Conservation (phyloP, 345 rosid species). For the Syzygium jambos region DNA sequence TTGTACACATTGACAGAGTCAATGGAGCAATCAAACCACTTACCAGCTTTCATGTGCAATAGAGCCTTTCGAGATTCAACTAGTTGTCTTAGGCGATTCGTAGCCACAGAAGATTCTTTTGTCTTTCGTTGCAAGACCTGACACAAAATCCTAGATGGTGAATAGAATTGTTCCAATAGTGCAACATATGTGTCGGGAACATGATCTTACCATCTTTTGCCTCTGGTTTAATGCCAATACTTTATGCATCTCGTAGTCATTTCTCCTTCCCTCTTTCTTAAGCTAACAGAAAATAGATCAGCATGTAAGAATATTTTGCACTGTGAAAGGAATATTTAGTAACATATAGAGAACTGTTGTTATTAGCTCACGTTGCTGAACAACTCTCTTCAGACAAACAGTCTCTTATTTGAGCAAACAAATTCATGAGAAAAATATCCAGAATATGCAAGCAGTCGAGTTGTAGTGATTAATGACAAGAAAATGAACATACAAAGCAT, state of each 20-base stretch:
- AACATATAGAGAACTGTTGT: neutral
- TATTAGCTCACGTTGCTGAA: neutral
- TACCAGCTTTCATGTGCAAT: constrained; percentile 30
- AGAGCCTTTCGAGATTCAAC: constrained; percentile 38
- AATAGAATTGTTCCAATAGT: neutral
- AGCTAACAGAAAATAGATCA: constrained; percentile 32
- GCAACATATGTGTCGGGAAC: neutral
- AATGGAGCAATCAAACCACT: neutral
- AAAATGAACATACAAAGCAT: neutral
- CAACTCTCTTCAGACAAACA: neutral
- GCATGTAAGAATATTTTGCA: neutral
- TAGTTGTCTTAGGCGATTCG: constrained; percentile 43
- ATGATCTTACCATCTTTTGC: constrained; percentile 54
- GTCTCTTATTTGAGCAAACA: neutral
- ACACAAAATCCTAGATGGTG: neutral
- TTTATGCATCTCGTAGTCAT: constrained; percentile 47
- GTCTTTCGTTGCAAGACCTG: constrained; percentile 76
- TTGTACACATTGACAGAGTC: neutral
- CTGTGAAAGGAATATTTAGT: neutral
- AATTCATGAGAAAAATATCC: neutral
- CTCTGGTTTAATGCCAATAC: constrained; percentile 50
- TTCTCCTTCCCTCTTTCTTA: constrained; percentile 72
- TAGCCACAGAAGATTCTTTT: constrained; percentile 54
- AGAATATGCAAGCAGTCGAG: neutral
- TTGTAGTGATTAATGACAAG: neutral